Percentiles rank a stretch among this genome's conserved stretches.
Conservation (phyloP, 202 grass and related monocot genomes). For the Zoysia matrella region DNA sequence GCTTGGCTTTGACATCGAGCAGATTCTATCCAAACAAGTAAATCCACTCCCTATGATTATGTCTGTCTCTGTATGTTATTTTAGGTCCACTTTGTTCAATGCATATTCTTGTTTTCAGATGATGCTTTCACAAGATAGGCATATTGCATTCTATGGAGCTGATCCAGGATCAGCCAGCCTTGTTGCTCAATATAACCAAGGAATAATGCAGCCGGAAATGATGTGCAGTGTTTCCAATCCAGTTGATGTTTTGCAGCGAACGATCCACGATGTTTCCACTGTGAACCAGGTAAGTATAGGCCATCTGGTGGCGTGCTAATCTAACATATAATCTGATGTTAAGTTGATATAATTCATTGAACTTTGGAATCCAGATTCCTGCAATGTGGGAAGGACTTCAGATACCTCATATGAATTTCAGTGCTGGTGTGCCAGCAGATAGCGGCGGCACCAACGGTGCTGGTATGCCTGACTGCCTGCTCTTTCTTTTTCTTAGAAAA, state of each 20-base stretch:
- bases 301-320: background rate
- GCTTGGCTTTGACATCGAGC: constrained; percentile 68
- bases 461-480: constrained; percentile 26
- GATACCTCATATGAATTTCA: constrained; percentile 55
- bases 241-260: constrained; percentile 45
- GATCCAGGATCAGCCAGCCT: constrained; percentile 53
- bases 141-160: constrained; percentile 57
- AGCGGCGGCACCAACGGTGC: constrained; percentile 50
- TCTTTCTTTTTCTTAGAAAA: background rate
- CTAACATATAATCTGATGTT: background rate
- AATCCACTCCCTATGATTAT: constrained; percentile 27
- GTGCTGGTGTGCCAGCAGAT: constrained; percentile 28
- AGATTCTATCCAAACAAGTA: constrained; percentile 86
- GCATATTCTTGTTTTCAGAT: constrained; percentile 51
- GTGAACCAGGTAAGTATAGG: constrained; percentile 62
- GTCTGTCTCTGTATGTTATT: constrained; percentile 13
- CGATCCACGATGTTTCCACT: constrained; percentile 48
- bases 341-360: constrained; percentile 24
- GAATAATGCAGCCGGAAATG: constrained; percentile 68
- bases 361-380: constrained; percentile 58
- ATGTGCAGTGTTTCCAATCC: constrained; percentile 54
- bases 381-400: constrained; percentile 64
- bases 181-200: constrained; percentile 57
- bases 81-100: constrained; percentile 27
- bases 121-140: constrained; percentile 76